Conservation (phyloP, 495 filamentous ascomycete genomes). For the Beverwykella pulmonaria region DNA sequence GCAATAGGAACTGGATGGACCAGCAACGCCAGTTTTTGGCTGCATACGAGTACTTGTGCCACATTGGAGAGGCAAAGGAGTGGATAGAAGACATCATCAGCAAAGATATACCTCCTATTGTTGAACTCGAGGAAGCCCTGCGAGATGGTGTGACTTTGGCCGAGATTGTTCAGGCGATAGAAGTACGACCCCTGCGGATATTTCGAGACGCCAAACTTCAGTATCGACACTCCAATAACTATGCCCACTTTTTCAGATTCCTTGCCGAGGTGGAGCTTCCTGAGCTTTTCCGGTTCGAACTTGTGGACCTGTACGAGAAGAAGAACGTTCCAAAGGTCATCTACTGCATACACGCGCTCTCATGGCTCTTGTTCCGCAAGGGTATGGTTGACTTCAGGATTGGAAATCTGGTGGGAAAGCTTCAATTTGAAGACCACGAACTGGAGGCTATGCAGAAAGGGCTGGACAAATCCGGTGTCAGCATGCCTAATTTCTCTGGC, state of each 20-base stretch:
- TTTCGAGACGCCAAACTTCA: slow-evolving; percentile 84
- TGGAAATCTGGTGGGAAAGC: slow-evolving; percentile 95
- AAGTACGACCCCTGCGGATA: slow-evolving; percentile 72
- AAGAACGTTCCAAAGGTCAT: slow-evolving; percentile 99
- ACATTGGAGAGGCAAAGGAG: slow-evolving; percentile 98
- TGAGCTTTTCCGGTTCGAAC: slow-evolving; percentile 97
- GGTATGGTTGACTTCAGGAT: slow-evolving; percentile 94
- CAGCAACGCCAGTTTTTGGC: slow-evolving; percentile 94
- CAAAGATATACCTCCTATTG: slow-evolving; percentile 85
- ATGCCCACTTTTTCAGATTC: slow-evolving; percentile 89
- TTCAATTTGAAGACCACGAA: slow-evolving; percentile 97
- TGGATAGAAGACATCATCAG: slow-evolving; percentile 98
- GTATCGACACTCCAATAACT: slow-evolving; percentile 96
- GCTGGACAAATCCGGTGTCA: slow-evolving; percentile 89
- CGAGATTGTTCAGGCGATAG: slow-evolving; percentile 90
- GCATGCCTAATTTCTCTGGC: slow-evolving; percentile 95
- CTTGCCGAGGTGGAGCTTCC: slow-evolving; percentile 92
- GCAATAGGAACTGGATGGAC: slow-evolving; percentile 96
- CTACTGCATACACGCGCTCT: slow-evolving; percentile 95
- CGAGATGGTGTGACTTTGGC: slow-evolving; percentile 93
- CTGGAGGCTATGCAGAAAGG: slow-evolving; percentile 96
- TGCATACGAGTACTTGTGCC: slow-evolving; percentile 98
- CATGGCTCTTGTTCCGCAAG: slow-evolving; percentile 92
- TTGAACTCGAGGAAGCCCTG: slow-evolving; percentile 92
- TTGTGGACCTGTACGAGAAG: slow-evolving; percentile 98